Percentiles rank a stretch among this genome's conserved stretches.
Conservation (phyloP, 2,329 filamentous ascomycete species). For the Myriangium duriaei region DNA sequence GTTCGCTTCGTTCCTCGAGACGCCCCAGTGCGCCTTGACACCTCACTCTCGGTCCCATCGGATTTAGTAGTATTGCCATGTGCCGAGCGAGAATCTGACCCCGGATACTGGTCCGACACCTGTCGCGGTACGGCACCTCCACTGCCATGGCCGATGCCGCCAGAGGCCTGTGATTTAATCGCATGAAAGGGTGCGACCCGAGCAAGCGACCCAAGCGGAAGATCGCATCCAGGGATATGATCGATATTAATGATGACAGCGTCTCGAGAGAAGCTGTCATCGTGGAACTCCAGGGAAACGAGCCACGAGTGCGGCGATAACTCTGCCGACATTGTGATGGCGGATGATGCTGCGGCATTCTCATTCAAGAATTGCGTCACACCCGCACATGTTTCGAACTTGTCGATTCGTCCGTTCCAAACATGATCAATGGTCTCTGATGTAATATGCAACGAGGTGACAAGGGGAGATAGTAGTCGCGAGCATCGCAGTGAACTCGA, state of each 20-base stretch:
- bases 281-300: conserved; percentile 12
- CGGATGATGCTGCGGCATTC: too few relatives aligned
- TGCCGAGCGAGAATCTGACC: conserved; percentile 1
- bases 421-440: too few relatives aligned
- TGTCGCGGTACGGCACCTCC: neutral
- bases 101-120: conserved; percentile 4
- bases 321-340: conserved; percentile 8
- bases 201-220: conserved; percentile 9
- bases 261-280: conserved; percentile 11
- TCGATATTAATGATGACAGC: conserved; percentile 11
- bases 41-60: conserved; percentile 7
- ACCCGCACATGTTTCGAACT: too few relatives aligned
- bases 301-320: conserved; percentile 7
- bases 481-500: too few relatives aligned
- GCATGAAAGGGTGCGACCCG: conserved; percentile 8
- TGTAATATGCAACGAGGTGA: too few relatives aligned
- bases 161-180: conserved; percentile 6
- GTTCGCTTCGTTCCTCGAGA: conserved; percentile 9
- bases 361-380: too few relatives aligned
- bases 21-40: conserved; percentile 3
- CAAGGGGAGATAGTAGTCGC: too few relatives aligned
- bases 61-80: conserved; percentile 3
- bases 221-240: conserved; percentile 8
- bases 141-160: neutral
- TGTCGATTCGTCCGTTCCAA: too few relatives aligned